Percentiles rank a stretch among this genome's conserved stretches.
Conservation (phyloP, 129 eudicot genomes). For the Calendula officinalis region DNA sequence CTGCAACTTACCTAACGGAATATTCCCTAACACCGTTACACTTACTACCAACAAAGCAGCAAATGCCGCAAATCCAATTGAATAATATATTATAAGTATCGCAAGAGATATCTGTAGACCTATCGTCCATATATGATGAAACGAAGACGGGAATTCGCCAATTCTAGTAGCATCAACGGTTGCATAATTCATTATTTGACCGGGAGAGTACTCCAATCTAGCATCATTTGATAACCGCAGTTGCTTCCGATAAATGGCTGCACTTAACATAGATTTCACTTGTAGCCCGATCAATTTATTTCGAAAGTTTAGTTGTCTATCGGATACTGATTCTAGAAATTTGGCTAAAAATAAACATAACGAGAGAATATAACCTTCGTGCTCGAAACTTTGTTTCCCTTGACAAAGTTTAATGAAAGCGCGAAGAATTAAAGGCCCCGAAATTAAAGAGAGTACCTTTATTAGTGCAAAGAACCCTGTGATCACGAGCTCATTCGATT, state of each 20-base stretch:
- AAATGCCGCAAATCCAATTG: constrained; percentile 49
- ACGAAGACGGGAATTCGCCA: constrained; percentile 58
- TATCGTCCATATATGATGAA: constrained; percentile 61
- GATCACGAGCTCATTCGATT: constrained; percentile 37
- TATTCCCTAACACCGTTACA: constrained; percentile 39
- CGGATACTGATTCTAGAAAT: constrained; percentile 53
- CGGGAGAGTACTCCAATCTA: constrained; percentile 45
- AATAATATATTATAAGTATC: constrained; percentile 36
- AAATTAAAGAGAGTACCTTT: constrained; percentile 49
- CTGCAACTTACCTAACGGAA: constrained; percentile 57
- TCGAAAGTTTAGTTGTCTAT: constrained; percentile 58
- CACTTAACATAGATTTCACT: constrained; percentile 53
- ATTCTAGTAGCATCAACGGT: constrained; percentile 57
- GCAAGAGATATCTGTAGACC: constrained; percentile 48
- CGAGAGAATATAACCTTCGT: constrained; percentile 54
- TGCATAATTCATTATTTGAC: constrained; percentile 57
- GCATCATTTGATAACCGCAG: constrained; percentile 53
- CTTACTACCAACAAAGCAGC: constrained; percentile 44
- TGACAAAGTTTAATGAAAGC: constrained; percentile 56
- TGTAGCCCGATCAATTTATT: constrained; percentile 55
- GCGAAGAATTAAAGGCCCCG: constrained; percentile 57
- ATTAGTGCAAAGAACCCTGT: constrained; percentile 56
- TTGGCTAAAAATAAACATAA: constrained; percentile 44
- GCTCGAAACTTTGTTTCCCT: constrained; percentile 40
- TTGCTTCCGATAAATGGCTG: constrained; percentile 58